Base-by-base conservation (phyloP, 495 filamentous ascomycete species). In the Podospora pseudocomata region DNA sequence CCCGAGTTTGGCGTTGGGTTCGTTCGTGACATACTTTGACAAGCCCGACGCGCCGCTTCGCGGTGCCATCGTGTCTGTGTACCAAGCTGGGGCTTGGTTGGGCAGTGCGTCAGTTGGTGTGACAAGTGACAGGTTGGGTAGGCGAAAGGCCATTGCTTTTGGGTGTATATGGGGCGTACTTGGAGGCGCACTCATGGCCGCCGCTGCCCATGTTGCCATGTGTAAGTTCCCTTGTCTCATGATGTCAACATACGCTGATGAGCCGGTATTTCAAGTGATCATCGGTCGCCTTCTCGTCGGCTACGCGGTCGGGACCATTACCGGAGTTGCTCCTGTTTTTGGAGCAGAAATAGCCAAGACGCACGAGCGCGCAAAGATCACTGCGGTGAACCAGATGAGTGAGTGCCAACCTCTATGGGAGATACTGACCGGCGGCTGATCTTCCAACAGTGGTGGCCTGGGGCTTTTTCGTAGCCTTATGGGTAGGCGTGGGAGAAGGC, bases 221-320 rank as follows among this genome's bases (percentile, higher is more conserved):
- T 71, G 76, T 78, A 57, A 71, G 76, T 63, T 5, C n/a, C 5
- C 15, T 23, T 23, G 58, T 23, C 53, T 56, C 16, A 13, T 20
- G 53, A 56, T 56, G 16, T 20, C 16, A 13, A 13, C 15, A 1
- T 16, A 16, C 18, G 27, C 19, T 23, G 20, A 23, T 18, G 4
- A 32, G 30, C 2, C 18, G 2, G 0, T 19, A 2, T 7, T 28
- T 30, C 18, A 11, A 78, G 76, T 86, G 4, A 84, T 86, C 65
- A 79, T 80, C 58, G 83, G 84, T n/a, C 81, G 85, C 56, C 79
- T 83, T 27, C 76, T 85, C 63, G 80, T 85, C 6, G 84, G 84
- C 0, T 70, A 80, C 20, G 83, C 84, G 2, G 79, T 86, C 34
- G 85, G 85, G 2, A 79, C 82, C 18, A 82, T 85, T 71, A 84